Evolutionary conservation across 1,139 yeast genomes (phyloP).

Genomic region (Sugiyamaella castrensis): DNA sequence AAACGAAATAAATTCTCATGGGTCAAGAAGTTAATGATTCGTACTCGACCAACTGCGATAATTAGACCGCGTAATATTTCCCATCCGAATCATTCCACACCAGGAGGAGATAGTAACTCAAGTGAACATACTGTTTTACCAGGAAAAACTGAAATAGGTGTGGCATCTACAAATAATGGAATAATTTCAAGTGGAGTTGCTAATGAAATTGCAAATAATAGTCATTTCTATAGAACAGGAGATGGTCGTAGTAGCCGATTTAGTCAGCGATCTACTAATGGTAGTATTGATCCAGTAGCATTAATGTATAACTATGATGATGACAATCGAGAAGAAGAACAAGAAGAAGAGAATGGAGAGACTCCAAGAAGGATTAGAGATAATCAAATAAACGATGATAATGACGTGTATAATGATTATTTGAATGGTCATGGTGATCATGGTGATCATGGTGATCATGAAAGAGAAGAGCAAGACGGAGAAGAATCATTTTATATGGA

Average conservation of each 20-base stretch:
- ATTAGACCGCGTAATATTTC: background rate
- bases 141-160: background rate
- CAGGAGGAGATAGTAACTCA: background rate
- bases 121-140: background rate
- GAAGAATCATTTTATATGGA: conserved; percentile 1
- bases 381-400: conserved; percentile 1
- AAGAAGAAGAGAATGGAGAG: no score
- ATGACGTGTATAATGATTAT: background rate
- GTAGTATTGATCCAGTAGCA: background rate
- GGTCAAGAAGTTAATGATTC: conserved; percentile 24
- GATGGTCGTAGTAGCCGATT: conserved; percentile 2
- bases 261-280: conserved; percentile 3
- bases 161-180: background rate
- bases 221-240: conserved; percentile 11
- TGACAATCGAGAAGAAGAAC: background rate
- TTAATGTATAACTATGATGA: conserved; percentile 5
- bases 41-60: conserved; percentile 10
- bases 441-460: background rate
- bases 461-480: conserved; percentile 1
- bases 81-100: background rate
- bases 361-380: no score
- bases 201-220: conserved; percentile 9
- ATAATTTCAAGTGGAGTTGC: background rate
- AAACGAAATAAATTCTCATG: conserved; percentile 25
- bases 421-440: background rate